Conservation (phyloP, 768 basidiomycete genomes). For the Calocybe cyanea region DNA sequence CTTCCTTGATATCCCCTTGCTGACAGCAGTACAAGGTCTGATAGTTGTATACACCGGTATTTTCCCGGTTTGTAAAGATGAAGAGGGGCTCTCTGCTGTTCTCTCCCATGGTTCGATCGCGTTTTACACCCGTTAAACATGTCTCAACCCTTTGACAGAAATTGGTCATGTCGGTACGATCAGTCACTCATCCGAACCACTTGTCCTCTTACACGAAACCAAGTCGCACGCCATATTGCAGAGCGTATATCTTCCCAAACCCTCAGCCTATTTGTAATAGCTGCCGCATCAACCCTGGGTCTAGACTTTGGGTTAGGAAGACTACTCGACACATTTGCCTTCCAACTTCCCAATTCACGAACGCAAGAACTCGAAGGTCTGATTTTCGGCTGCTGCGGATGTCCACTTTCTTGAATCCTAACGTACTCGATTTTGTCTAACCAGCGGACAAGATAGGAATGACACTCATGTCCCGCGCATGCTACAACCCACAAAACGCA, state of each 20-base stretch:
- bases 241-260: conserved; percentile 50
- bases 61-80: conserved; percentile 69
- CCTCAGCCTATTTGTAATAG: conserved; percentile 35
- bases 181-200: not conserved
- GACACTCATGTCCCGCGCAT: conserved; percentile 75
- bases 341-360: conserved; percentile 81
- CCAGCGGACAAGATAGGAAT: conserved; percentile 86
- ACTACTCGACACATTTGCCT: conserved; percentile 43
- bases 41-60: conserved; percentile 91
- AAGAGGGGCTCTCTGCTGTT: conserved; percentile 80
- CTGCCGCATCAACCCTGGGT: conserved; percentile 43
- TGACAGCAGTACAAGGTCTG: conserved; percentile 22
- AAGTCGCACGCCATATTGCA: conserved; percentile 43
- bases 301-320: conserved; percentile 51
- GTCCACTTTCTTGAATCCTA: not conserved
- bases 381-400: not conserved
- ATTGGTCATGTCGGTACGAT: conserved; percentile 71
- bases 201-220: not conserved
- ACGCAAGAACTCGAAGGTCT: conserved; percentile 78
- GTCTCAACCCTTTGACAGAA: conserved; percentile 38
- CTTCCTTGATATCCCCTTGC: not conserved
- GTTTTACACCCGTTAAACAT: not conserved
- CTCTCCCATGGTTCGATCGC: conserved; percentile 69
- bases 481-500: conserved; percentile 78
- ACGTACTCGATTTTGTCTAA: not conserved